Base-by-base conservation (phyloP, 2,329 filamentous ascomycete species). In the Hansfordia pulvinata region DNA sequence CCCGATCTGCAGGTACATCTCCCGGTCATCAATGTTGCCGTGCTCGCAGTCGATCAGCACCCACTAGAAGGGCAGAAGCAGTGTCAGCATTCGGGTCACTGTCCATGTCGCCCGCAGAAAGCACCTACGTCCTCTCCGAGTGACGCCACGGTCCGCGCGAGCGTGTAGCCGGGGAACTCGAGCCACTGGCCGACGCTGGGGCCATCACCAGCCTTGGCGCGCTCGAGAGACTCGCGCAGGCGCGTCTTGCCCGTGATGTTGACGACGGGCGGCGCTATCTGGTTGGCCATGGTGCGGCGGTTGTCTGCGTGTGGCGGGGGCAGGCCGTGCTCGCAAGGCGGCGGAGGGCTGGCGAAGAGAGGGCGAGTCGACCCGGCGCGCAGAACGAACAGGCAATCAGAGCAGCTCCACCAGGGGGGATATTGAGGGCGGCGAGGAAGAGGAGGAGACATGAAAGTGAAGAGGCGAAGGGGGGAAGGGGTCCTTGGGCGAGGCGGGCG, bases 41-140 rank as follows among this genome's bases (percentile, higher is more conserved):
- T 42, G 40, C 29, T 42, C 40, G 20, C 29, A 32, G 28, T 42
- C 40, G 20, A 42, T 33, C 4, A 37, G 26, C 15, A 37, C 33
- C 35, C 35, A 37, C 25, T 34, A 36, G 23, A 24, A 24, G 15
- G 8, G 8, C 8, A n/a, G 19, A 22, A 10, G n/a, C 13, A 6
- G 6, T 22, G n/a, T 22, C 20, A 22, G 20, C 10, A 10, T 22
- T n/a, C 18, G 18, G 18, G 8, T n/a, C n/a, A n/a, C 18, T 19
- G 18, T n/a, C 13, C 20, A 22, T 11, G 13, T 7, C 13, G n/a
- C 6, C n/a, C 6, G 13, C 7, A n/a, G 7, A n/a, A 12, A 12
- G 6, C 20, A 6, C 6, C 6, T 26, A 15, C 25, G 17, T 25
- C 23, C 15, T 25, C 23, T 9, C 23, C 25, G 8, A 26, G 25